Evolutionary conservation across 1,139 yeast genomes (phyloP), one percentile per base, ranked within the genome.

Genomic region (Geotrichum klebahnii): DNA sequence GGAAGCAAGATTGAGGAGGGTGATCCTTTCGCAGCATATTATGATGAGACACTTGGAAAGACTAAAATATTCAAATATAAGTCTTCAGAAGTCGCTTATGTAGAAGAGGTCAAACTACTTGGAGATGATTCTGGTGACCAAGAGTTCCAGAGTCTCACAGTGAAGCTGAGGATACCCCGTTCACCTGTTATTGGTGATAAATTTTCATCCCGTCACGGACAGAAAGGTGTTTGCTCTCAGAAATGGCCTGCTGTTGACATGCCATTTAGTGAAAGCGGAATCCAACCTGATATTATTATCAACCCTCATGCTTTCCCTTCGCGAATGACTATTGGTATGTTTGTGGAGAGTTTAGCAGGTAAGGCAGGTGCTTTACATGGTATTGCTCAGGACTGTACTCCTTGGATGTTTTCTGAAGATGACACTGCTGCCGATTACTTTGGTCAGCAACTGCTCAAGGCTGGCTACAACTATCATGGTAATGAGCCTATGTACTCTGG

Each of bases 291-390:
- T 71, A 88, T 92, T 59, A 92, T 92, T 63, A 92, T 92, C 96
- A 92, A 92, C 65, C 98, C 98, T 1, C 98, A 92, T 67, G 98
- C 97, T 72, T 92, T 92, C 82, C 98, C 98, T 57, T 90, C 97
- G 37, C 95, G 98, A 90, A 92, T 92, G 99, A 92, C 99, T 22
- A 92, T 92, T 70, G 99, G 98, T 74, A 92, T 92, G 98, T 92
- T 92, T 73, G 97, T 92, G 46, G 99, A 92, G 71, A 84, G 95
- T 52, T 73, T 92, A 56, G 98, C 98, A 14, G 98, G 98, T 64
- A 92, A 92, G 69, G 95, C 98, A 4, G 98, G 98, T 68, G 96
- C 97, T 9, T 73, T 94, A 65, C 98, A 92, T 62, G 99, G 99
- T 63, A 83, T 89, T 65, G 95, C 97, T 1, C 97, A 92, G 64